These are phyloP conservation scores for Pythium biforme DNA, from an alignment of 352 stramenopile genomes.

Conservation along the genomic window DNA sequence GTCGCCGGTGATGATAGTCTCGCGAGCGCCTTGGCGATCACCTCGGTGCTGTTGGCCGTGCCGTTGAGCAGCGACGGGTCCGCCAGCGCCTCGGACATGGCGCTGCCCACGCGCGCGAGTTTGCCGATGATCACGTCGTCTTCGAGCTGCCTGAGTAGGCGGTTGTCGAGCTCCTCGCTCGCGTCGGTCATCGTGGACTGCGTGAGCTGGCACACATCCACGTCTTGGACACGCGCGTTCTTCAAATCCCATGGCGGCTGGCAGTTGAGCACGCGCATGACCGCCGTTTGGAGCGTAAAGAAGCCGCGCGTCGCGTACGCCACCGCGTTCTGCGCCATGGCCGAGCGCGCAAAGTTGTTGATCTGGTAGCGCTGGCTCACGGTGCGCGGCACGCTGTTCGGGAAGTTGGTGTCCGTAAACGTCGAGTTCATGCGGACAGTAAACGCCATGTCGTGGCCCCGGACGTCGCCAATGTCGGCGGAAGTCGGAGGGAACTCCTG, in stretches of 20 bases:
- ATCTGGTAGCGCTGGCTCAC: conserved; percentile 17
- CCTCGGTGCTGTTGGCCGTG: background rate
- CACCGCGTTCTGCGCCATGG: conserved; percentile 30
- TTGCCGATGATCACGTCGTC: conserved; percentile 56
- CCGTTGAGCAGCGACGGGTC: conserved; percentile 4
- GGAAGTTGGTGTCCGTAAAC: conserved; percentile 29
- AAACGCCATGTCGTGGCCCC: conserved; percentile 48
- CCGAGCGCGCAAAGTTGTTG: conserved; percentile 27
- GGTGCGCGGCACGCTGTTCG: conserved; percentile 48
- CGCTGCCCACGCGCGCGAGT: conserved; percentile 27
- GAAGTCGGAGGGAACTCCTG: conserved; percentile 39
- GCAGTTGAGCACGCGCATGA: conserved; percentile 69
- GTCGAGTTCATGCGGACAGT: conserved; percentile 72
- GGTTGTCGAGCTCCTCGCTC: conserved; percentile 26
- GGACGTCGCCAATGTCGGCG: conserved; percentile 34
- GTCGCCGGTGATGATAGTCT: background rate
- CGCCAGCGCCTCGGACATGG: background rate
- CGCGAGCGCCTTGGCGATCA: conserved; percentile 9
- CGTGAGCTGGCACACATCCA: conserved; percentile 44
- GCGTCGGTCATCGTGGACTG: conserved; percentile 30
- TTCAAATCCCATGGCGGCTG: conserved; percentile 49
- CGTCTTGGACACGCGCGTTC: conserved; percentile 27
- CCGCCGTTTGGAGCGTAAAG: conserved; percentile 67
- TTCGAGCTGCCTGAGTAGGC: conserved; percentile 46
- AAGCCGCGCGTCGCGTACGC: conserved; percentile 64